phyloP scores from a whole-genome alignment of 495 filamentous ascomycete genomes.

The Ramalina peruviana region DNA sequence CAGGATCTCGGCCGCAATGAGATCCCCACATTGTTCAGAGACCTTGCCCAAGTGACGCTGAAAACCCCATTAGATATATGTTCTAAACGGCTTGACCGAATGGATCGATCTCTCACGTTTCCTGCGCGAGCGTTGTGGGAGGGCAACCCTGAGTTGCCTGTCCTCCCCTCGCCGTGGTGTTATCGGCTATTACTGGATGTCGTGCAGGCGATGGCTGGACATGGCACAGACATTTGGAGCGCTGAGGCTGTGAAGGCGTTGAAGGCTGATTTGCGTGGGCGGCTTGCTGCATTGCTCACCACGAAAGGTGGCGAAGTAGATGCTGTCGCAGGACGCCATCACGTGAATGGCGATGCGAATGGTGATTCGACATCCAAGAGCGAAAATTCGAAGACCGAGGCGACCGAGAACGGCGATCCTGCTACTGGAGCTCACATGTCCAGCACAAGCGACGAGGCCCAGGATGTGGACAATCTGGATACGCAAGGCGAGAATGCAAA shows the following conservation, averaged over 20 bases:
- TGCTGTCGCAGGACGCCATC: background rate
- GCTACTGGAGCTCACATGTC: background rate
- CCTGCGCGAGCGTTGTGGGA: slow-evolving; percentile 59
- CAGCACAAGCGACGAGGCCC: slow-evolving; percentile 1
- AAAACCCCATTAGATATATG: slow-evolving; percentile 16
- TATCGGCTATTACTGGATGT: slow-evolving; percentile 63
- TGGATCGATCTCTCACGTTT: slow-evolving; percentile 17
- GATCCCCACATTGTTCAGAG: slow-evolving; percentile 20
- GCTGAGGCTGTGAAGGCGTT: slow-evolving; percentile 47
- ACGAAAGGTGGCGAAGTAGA: background rate
- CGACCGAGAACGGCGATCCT: background rate
- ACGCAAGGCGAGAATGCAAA: slow-evolving; percentile 2
- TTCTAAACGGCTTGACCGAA: slow-evolving; percentile 14
- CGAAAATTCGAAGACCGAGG: background rate
- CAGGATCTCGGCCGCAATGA: slow-evolving; percentile 23
- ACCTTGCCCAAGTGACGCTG: slow-evolving; percentile 14
- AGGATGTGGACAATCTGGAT: slow-evolving; percentile 6
- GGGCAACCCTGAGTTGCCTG: slow-evolving; percentile 56
- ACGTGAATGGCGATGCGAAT: background rate
- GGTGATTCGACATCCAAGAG: background rate
- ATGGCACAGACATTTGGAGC: slow-evolving; percentile 76
- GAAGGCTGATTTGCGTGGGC: slow-evolving; percentile 38
- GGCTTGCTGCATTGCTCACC: slow-evolving; percentile 19
- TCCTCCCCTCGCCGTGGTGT: slow-evolving; percentile 64
- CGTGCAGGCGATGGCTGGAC: slow-evolving; percentile 47